These are phyloP conservation scores for Cylindrotheca closterium DNA, from an alignment of 108 stramenopile genomes.

Conservation along the genomic window DNA sequence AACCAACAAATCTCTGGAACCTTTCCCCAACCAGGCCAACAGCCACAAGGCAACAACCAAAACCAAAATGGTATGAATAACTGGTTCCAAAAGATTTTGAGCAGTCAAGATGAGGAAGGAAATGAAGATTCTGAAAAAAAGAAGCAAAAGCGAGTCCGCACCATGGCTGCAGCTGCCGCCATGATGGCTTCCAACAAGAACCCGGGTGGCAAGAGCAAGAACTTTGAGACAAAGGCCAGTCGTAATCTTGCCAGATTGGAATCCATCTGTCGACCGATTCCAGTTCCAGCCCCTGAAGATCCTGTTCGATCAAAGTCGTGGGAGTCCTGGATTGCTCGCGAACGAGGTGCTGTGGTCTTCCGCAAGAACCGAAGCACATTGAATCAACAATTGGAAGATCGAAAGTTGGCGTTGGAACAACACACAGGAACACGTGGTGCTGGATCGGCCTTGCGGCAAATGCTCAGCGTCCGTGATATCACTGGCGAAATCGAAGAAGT, in stretches of 20 bases:
- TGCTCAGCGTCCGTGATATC: slow-evolving; percentile 80
- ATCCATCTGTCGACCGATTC: slow-evolving; percentile 61
- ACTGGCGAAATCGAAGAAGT: slow-evolving; percentile 64
- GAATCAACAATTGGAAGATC: slow-evolving; percentile 42
- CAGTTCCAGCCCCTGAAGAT: slow-evolving; percentile 66
- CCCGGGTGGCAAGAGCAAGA: slow-evolving; percentile 29
- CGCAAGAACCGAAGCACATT: slow-evolving; percentile 69
- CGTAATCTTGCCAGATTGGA: slow-evolving; percentile 68
- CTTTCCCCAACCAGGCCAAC: slow-evolving; percentile 42
- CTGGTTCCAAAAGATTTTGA: slow-evolving; percentile 81
- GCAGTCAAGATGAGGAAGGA: slow-evolving; percentile 27
- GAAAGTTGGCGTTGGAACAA: slow-evolving; percentile 55
- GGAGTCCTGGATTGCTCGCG: slow-evolving; percentile 77
- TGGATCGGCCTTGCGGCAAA: slow-evolving; percentile 72
- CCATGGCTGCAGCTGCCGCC: slow-evolving; percentile 75
- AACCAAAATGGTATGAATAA: slow-evolving; percentile 51
- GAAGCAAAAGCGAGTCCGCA: slow-evolving; percentile 50
- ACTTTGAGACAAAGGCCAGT: slow-evolving; percentile 52
- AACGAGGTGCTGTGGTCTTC: slow-evolving; percentile 71
- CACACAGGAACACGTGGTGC: slow-evolving; percentile 65
- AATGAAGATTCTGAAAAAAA: slow-evolving; percentile 29
- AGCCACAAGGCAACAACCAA: slow-evolving; percentile 20
- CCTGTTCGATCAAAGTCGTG: slow-evolving; percentile 79
- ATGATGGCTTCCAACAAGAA: slow-evolving; percentile 51
- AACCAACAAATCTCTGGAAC: slow-evolving; percentile 60